Base-by-base conservation (phyloP, 1,139 yeast genomes). In the Diutina scorzettiae region DNA sequence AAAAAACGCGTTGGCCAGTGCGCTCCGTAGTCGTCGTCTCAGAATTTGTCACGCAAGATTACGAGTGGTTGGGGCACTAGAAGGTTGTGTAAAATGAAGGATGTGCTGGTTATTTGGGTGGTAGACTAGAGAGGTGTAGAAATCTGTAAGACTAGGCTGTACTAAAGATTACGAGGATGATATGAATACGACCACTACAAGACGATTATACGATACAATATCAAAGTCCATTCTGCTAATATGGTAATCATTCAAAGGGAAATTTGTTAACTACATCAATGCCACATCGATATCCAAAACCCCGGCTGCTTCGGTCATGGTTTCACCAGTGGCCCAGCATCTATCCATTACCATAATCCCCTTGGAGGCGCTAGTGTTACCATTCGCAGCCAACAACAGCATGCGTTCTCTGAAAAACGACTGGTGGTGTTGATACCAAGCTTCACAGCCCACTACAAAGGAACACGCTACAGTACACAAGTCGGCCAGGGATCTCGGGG, bases 361-460 rank as follows among this genome's bases (percentile, higher is more conserved):
- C 47, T 64, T 62, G 9, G 55, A 53, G 0, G 82, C 81, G 46
- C 71, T 69, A 5, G 63, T 57, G 25, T 73, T 66, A 0, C 83
- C 84, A 50, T 60, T 59, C 9, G 56, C 57, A 6, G 59, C 60
- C 43, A 77, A 53, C 8, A 52, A 50, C 1, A 53, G 50, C 46
- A 77, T 60, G 45, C 78, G 60, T 1, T 58, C 53, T 17, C 53
- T 46, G 49, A 66, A 73, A 23, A 71, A 59, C 1, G 47, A 46
- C 40, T 72, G 59, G 45, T 55, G 52, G 1, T 53, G 52, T 1
- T 51, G 51, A 43, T 69, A 66, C 14, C 67, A 46, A 7, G 73
- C 65, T 47, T 78, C 85, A 58, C 81, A 75, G 4, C 77, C 84
- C 41, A 78, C 76, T 41, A 76, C 65, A 52, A 78, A 78, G 11